These are phyloP conservation scores for Aristolochia californica DNA, from an alignment of 164 flowering plant species.

Conservation along the genomic window DNA sequence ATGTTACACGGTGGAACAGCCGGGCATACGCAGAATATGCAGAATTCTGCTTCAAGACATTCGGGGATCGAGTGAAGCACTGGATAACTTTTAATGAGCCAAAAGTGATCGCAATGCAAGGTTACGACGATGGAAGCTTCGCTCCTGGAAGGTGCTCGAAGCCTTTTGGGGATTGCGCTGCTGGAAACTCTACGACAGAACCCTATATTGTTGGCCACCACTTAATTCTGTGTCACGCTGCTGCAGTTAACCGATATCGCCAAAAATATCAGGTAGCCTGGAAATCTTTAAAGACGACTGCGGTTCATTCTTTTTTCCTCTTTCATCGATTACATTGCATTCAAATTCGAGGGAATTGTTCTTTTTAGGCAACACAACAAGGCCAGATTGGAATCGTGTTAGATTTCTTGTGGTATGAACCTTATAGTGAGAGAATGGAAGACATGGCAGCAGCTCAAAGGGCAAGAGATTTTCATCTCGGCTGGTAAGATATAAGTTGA, in stretches of 20 bases:
- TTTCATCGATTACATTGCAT: too few relatives aligned
- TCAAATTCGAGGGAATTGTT: too few relatives aligned
- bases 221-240: constrained; percentile 52
- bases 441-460: constrained; percentile 64
- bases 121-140: constrained; percentile 51
- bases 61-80: constrained; percentile 70
- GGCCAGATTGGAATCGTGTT: constrained; percentile 65
- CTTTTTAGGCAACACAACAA: constrained; percentile 49
- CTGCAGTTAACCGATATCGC: constrained; percentile 63
- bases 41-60: constrained; percentile 64
- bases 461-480: too few relatives aligned
- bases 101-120: constrained; percentile 65
- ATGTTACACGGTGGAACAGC: too few relatives aligned
- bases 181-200: constrained; percentile 61
- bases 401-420: constrained; percentile 77
- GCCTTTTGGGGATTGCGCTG: constrained; percentile 50
- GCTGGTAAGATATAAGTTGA: too few relatives aligned
- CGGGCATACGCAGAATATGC: constrained; percentile 57
- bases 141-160: constrained; percentile 71
- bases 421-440: constrained; percentile 40
- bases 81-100: constrained; percentile 87
- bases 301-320: too few relatives aligned
- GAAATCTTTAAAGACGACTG: too few relatives aligned
- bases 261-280: too few relatives aligned
- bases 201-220: constrained; percentile 67